Conservation (phyloP, 805 yeast genomes). For the Yarrowia sp. region DNA sequence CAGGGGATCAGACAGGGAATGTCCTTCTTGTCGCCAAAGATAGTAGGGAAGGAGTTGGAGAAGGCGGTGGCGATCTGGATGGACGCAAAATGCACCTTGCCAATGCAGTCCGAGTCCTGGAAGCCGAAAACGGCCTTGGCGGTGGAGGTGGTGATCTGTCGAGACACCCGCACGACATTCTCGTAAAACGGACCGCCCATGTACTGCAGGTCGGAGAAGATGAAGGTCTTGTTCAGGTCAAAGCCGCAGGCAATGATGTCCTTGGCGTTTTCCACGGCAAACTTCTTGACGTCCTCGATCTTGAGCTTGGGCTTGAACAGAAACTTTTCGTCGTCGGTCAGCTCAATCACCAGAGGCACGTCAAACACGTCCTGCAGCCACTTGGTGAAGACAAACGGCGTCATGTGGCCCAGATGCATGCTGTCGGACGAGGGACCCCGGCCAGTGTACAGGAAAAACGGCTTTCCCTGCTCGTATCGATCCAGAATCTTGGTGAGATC, state of each 20-base stretch:
- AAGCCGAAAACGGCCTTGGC: slow-evolving; percentile 98
- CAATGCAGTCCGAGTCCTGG: slow-evolving; percentile 92
- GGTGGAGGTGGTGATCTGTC: slow-evolving; percentile 96
- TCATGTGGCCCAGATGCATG: slow-evolving; percentile 96
- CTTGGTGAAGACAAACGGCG: slow-evolving; percentile 93
- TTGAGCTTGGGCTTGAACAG: slow-evolving; percentile 89
- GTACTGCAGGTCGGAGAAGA: slow-evolving; percentile 89
- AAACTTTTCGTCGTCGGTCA: slow-evolving; percentile 97
- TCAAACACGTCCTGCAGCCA: slow-evolving; percentile 99
- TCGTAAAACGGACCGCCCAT: slow-evolving; percentile 95
- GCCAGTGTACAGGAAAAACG: slow-evolving; percentile 94
- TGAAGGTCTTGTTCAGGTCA: slow-evolving; percentile 91
- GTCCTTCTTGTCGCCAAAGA: slow-evolving; percentile 82
- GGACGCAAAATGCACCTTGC: slow-evolving; percentile 93
- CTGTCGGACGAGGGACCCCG: slow-evolving; percentile 95
- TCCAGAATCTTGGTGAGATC: slow-evolving; percentile 70
- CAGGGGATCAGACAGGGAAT: slow-evolving; percentile 98
- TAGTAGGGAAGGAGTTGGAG: slow-evolving; percentile 94
- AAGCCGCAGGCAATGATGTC: slow-evolving; percentile 95
- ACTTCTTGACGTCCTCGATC: slow-evolving; percentile 83
- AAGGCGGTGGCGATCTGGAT: slow-evolving; percentile 96
- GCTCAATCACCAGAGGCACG: slow-evolving; percentile 89
- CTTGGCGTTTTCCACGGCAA: slow-evolving; percentile 82
- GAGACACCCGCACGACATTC: slow-evolving; percentile 87
- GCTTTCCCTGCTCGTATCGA: slow-evolving; percentile 91